Conservation (phyloP, 2,329 filamentous ascomycete species). For the Fusarium sp. region DNA sequence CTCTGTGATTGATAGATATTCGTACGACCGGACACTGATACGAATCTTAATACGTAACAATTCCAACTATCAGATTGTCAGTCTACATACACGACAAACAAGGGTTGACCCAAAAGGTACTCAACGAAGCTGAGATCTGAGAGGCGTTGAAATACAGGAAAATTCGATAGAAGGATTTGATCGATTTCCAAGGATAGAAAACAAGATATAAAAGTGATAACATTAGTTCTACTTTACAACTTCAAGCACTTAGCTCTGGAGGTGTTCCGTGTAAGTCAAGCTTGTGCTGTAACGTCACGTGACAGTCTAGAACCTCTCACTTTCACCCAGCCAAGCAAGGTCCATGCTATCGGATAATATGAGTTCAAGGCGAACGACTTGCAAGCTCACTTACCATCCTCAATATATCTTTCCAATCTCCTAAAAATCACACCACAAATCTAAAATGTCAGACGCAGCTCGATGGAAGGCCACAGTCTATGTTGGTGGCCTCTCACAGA, state of each 20-base stretch:
- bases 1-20: neutral
- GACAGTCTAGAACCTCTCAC: conserved; percentile 27
- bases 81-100: neutral
- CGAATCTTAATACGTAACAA: neutral
- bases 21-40: neutral
- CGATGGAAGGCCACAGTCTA: conserved; percentile 93
- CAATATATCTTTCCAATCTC: neutral
- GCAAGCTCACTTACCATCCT: conserved; percentile 5
- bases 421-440: conserved; percentile 1
- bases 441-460: conserved; percentile 79
- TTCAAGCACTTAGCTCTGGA: neutral
- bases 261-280: conserved; percentile 10
- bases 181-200: neutral
- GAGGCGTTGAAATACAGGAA: neutral
- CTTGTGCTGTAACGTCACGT: conserved; percentile 25
- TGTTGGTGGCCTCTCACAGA: conserved; percentile 86
- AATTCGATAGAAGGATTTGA: neutral
- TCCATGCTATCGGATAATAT: conserved; percentile 7
- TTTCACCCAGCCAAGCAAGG: conserved; percentile 7
- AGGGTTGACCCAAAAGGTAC: neutral
- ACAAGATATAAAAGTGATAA: neutral
- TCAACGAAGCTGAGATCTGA: neutral
- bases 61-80: neutral
- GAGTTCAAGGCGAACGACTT: conserved; percentile 19
- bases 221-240: neutral